These are phyloP conservation scores for Stramenopiles sp. DNA, from an alignment of 352 stramenopile species.

Conservation along the genomic window DNA sequence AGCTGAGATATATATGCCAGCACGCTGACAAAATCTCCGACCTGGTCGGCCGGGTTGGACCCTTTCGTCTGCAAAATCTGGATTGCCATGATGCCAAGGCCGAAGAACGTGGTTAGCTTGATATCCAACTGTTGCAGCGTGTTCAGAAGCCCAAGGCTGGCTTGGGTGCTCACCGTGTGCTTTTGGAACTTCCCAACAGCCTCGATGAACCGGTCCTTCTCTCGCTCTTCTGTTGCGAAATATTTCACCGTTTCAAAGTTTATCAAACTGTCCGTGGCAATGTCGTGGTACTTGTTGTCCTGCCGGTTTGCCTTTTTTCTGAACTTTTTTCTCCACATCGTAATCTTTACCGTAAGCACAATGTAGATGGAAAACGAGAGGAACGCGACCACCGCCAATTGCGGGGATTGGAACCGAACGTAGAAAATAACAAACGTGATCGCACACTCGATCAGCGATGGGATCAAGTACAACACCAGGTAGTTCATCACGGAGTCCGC, in stretches of 20 bases:
- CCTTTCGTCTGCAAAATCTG: too few species aligned
- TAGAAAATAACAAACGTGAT: slow-evolving; percentile 63
- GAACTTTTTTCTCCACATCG: slow-evolving; percentile 91
- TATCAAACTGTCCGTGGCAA: slow-evolving; percentile 83
- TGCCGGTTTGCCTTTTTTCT: slow-evolving; percentile 70
- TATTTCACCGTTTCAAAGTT: slow-evolving; percentile 98
- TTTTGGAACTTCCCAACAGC: slow-evolving; percentile 77
- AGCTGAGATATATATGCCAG: slow-evolving; percentile 84
- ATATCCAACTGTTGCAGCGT: slow-evolving; percentile 67
- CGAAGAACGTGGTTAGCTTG: slow-evolving; percentile 45
- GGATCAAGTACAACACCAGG: slow-evolving; percentile 84
- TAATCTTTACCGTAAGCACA: slow-evolving; percentile 83
- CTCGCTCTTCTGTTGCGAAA: slow-evolving; percentile 79
- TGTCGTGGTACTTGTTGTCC: slow-evolving; percentile 93
- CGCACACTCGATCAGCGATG: slow-evolving; percentile 69
- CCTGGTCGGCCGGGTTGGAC: too few species aligned
- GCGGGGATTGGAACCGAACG: slow-evolving; percentile 71
- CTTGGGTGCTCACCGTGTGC: slow-evolving; percentile 71
- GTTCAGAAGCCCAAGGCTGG: slow-evolving; percentile 80
- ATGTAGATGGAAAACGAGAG: slow-evolving; percentile 84
- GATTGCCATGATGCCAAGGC: slow-evolving; percentile 35
- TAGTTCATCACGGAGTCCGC: slow-evolving; percentile 86
- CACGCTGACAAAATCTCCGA: slow-evolving; percentile 88
- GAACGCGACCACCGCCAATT: slow-evolving; percentile 73
- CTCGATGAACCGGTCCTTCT: slow-evolving; percentile 47